These are phyloP conservation scores for Phytopythium sindhum DNA, from an alignment of 352 stramenopile species.

Conservation along the genomic window DNA sequence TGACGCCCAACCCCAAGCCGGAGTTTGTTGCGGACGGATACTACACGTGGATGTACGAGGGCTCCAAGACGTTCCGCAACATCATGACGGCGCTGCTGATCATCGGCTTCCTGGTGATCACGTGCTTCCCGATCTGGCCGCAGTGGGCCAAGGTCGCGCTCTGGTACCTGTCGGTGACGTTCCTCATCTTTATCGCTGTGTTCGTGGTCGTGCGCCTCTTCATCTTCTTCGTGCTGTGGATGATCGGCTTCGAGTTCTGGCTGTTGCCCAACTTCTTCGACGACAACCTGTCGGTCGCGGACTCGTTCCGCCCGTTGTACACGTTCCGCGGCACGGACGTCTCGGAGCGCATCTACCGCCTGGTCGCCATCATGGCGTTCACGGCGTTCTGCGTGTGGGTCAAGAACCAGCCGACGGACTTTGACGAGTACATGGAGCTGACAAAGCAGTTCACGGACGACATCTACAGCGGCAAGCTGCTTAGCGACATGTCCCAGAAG, in stretches of 20 bases:
- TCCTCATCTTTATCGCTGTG: slow-evolving; percentile 98
- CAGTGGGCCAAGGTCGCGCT: slow-evolving; percentile 97
- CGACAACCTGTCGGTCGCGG: slow-evolving; percentile 95
- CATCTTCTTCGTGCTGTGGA: slow-evolving; percentile 96
- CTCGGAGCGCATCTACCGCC: slow-evolving; percentile 94
- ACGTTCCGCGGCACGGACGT: slow-evolving; percentile 78
- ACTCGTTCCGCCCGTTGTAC: slow-evolving; percentile 98
- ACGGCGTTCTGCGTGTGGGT: slow-evolving; percentile 97
- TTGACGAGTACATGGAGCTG: slow-evolving; percentile 98
- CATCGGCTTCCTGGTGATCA: slow-evolving; percentile 95
- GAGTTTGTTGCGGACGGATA: slow-evolving; percentile 96
- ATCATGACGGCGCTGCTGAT: slow-evolving; percentile 97
- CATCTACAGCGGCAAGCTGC: slow-evolving; percentile 98
- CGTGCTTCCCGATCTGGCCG: slow-evolving; percentile 99
- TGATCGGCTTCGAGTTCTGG: slow-evolving; percentile 97
- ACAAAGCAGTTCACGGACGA: slow-evolving; percentile 99
- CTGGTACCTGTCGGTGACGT: slow-evolving; percentile 98
- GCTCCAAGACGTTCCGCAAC: slow-evolving; percentile 97
- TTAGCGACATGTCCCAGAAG: slow-evolving; percentile 97
- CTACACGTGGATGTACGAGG: slow-evolving; percentile 99
- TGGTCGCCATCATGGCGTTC: slow-evolving; percentile 91
- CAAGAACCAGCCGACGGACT: slow-evolving; percentile 98
- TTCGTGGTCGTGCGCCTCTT: slow-evolving; percentile 95
- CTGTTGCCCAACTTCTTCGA: slow-evolving; percentile 99
- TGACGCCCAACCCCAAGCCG: slow-evolving; percentile 79